Conservation (phyloP, 1,284 basidiomycete species). For the Prillingera fragicola region DNA sequence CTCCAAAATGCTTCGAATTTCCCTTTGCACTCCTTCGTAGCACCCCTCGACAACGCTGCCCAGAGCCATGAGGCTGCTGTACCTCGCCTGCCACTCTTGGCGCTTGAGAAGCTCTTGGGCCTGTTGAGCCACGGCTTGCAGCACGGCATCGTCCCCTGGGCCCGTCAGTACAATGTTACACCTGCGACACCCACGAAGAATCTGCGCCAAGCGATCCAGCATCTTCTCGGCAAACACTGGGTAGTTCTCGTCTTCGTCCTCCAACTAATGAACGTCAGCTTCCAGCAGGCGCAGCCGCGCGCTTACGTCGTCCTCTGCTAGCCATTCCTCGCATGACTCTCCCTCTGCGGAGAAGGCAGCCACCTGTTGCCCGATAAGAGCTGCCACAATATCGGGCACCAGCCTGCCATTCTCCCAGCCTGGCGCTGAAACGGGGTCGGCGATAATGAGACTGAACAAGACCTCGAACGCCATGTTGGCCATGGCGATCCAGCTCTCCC, state of each 20-base stretch:
- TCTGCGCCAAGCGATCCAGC: conserved; percentile 67
- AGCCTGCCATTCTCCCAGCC: conserved; percentile 28
- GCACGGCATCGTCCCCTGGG: conserved; percentile 56
- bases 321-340: conserved; percentile 59
- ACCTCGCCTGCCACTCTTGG: conserved; percentile 70
- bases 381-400: conserved; percentile 26
- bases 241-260: conserved; percentile 66
- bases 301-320: conserved; percentile 63
- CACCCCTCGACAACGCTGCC: conserved; percentile 31
- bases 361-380: conserved; percentile 33
- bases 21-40: conserved; percentile 15
- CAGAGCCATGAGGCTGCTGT: conserved; percentile 64
- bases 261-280: conserved; percentile 57
- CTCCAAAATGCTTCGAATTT: conserved; percentile 8
- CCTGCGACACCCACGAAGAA: conserved; percentile 55
- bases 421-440: conserved; percentile 21
- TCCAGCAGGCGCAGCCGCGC: neutral
- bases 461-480: conserved; percentile 50
- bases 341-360: conserved; percentile 39
- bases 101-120: conserved; percentile 68
- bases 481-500: conserved; percentile 74
- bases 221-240: conserved; percentile 72
- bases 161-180: neutral
- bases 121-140: conserved; percentile 68
- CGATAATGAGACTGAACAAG: conserved; percentile 33